Percentiles rank a stretch among this genome's conserved stretches.
phyloP scores from a whole-genome alignment of 2,329 filamentous ascomycete species.

The Aureobasidium uvarum region DNA sequence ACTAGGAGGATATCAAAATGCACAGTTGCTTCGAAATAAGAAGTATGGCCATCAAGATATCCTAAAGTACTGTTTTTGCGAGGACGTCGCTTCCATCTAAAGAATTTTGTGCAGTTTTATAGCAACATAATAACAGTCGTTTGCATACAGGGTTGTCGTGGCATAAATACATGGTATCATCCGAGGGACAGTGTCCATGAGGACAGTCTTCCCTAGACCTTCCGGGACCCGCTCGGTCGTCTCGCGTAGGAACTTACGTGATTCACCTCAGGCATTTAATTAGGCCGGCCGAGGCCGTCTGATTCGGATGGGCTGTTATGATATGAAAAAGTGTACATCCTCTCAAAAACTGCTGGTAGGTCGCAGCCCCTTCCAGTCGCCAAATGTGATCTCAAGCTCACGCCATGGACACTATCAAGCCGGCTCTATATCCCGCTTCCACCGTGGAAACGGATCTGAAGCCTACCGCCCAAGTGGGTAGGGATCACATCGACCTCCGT shows the following conservation, averaged over 20 bases:
- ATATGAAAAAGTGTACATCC: background rate
- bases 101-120: no score
- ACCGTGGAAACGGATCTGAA: conserved; percentile 4
- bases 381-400: background rate
- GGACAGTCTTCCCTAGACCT: no score
- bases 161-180: no score
- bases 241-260: conserved; percentile 3
- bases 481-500: conserved; percentile 22
- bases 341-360: background rate
- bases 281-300: background rate
- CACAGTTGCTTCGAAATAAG: no score
- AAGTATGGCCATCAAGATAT: no score
- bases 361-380: background rate
- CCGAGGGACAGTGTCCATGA: no score
- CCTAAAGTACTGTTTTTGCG: no score
- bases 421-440: conserved; percentile 4
- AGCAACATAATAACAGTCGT: no score
- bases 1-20: no score
- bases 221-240: background rate
- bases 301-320: background rate
- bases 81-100: no score
- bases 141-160: no score
- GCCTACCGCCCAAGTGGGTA: conserved; percentile 15
- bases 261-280: background rate
- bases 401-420: conserved; percentile 26